phyloP scores from a whole-genome alignment of 768 basidiomycete species.

The Lactarius hatsudake region DNA sequence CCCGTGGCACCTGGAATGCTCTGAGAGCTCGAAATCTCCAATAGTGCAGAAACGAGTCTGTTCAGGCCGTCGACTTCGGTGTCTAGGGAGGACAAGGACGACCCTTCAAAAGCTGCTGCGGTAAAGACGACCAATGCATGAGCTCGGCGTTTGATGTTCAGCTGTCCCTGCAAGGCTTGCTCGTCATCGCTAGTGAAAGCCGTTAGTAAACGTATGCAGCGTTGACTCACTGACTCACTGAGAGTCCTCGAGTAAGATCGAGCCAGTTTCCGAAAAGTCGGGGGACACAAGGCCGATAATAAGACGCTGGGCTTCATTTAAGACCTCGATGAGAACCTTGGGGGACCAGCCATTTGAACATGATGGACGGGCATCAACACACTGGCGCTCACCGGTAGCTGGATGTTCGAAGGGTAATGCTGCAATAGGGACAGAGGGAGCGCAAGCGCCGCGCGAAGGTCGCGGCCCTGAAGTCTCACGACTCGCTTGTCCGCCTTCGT shows the following conservation, averaged over 20 bases:
- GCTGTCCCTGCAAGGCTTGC: conserved; percentile 43
- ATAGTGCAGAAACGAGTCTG: conserved; percentile 47
- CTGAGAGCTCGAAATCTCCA: conserved; percentile 45
- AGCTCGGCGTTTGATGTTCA: conserved; percentile 54
- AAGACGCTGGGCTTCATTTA: conserved; percentile 65
- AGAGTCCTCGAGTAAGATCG: conserved; percentile 55
- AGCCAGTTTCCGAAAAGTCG: conserved; percentile 32
- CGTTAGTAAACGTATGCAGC: conserved; percentile 5
- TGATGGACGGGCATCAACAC: not conserved
- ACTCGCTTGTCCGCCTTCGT: conserved; percentile 73
- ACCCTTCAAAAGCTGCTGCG: conserved; percentile 47
- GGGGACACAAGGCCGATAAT: conserved; percentile 42
- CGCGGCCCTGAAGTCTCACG: conserved; percentile 58
- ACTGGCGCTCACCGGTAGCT: conserved; percentile 48
- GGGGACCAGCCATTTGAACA: conserved; percentile 3
- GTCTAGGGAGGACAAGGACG: conserved; percentile 29
- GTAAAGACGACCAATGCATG: conserved; percentile 67
- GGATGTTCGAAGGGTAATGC: conserved; percentile 46
- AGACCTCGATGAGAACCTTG: conserved; percentile 60
- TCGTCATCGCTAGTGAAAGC: conserved; percentile 53
- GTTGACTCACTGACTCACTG: conserved; percentile 42
- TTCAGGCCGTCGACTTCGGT: conserved; percentile 34
- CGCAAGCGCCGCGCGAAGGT: conserved; percentile 55
- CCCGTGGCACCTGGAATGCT: conserved; percentile 34
- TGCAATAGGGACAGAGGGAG: conserved; percentile 68